phyloP scores from a whole-genome alignment of 768 basidiomycete genomes.

The Podaxis pistillaris region DNA sequence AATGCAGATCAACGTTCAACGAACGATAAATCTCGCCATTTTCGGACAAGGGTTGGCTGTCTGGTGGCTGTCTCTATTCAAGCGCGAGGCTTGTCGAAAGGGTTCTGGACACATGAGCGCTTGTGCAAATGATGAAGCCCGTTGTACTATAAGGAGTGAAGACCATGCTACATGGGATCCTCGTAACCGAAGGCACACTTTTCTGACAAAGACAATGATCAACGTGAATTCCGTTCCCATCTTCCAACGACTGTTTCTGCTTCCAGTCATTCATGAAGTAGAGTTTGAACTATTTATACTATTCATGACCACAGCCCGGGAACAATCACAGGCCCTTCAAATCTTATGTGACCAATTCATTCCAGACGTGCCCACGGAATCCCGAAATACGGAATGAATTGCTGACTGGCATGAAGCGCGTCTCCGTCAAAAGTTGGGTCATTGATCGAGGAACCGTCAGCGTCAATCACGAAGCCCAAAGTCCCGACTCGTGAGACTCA shows the following conservation, averaged over 20 bases:
- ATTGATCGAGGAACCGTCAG: conserved; percentile 3
- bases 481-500: not conserved
- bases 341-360: too few relatives aligned
- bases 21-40: not conserved
- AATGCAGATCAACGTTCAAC: not conserved
- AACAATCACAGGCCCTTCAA: too few relatives aligned
- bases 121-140: not conserved
- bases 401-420: too few relatives aligned
- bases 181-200: too few relatives aligned
- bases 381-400: too few relatives aligned
- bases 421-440: not conserved
- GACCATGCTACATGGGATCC: not conserved
- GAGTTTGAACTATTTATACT: too few relatives aligned
- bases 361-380: too few relatives aligned
- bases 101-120: not conserved
- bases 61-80: not conserved
- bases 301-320: too few relatives aligned
- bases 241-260: too few relatives aligned
- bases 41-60: not conserved
- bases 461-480: not conserved
- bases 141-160: not conserved
- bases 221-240: too few relatives aligned
- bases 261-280: too few relatives aligned
- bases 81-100: not conserved
- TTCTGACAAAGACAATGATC: too few relatives aligned